A percentile compares a stretch with the other conserved stretches of the same genome.
These are phyloP conservation scores for Medicago truncatula DNA, from an alignment of 306 rosid genomes.

Conservation along the genomic window MtrunA17r5.0-ANR NC_053044.1:51081001-51081500, in stretches of 20 bases:
- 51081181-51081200: background rate
- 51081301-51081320: constrained; percentile 28
- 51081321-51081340: constrained; percentile 20
- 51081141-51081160: background rate
- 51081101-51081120: background rate
- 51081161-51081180: background rate
- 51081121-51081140: background rate
- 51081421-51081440: constrained; percentile 25
- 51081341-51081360: constrained; percentile 28
- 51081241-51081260: background rate
- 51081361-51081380: constrained; percentile 26
- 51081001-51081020: constrained; percentile 93
- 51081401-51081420: constrained; percentile 5
- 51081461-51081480: constrained; percentile 71
- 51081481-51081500: constrained; percentile 85
- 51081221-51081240: background rate
- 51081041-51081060: constrained; percentile 41
- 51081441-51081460: constrained; percentile 59
- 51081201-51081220: background rate
- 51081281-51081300: constrained; percentile 38
- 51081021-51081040: constrained; percentile 80
- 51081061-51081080: constrained; percentile 4
- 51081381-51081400: background rate
- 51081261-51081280: constrained; percentile 30
- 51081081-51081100: background rate